Evolutionary conservation across 192 early-diverging fungal genomes (phyloP), one percentile per base, ranked within the genome.

Genomic region (Linnemannia schmuckeri): DNA sequence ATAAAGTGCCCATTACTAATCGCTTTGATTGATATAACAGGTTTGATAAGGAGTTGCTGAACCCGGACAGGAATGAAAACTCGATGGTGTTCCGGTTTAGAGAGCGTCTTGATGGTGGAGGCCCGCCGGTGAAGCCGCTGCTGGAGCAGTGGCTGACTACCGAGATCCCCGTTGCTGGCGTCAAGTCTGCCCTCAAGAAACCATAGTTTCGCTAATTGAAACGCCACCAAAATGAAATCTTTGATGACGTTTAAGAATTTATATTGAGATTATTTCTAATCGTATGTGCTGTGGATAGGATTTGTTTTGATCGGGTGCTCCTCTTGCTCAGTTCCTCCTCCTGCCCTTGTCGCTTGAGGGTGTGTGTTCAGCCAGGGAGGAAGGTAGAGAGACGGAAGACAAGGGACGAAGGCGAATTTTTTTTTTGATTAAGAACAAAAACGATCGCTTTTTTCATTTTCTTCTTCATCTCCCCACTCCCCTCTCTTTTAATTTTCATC

Each of bases 21-120:
- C 10, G 6, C 35, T 63, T 42, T 46, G 24, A 8, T 35, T 33
- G 13, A 24, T 17, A 27, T 44, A 24, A 10, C 33, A 89, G 89
- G 70, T 89, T 89, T 46, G 76, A 89, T 77, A 87, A 85, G 55
- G 89, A 89, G 54, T 75, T 89, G 18, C 33, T 89, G 47, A 89
- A 85, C 46, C 89, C 89, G 15, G 85, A 89, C 33, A 80, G 73
- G 61, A 81, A 89, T 44, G 85, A 89, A 33, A 85, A 37, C 12
- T 38, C 78, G 66, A 87, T 89, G 33, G 86, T 88, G 18, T 88
- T 89, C 46, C 66, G 85, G 37, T 87, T 87, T 44, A 44, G 85
- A 8, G 85, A 87, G 35, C 75, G 85, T 4, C 46, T 87, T 24
- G 85, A 81, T 63, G 85, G 85, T 1, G 85, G 85, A 18, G 85